Evolutionary conservation across 2,329 filamentous ascomycete genomes (phyloP), one percentile per base, ranked within the genome.

Genomic region (Aspergillus luchuensis): DNA sequence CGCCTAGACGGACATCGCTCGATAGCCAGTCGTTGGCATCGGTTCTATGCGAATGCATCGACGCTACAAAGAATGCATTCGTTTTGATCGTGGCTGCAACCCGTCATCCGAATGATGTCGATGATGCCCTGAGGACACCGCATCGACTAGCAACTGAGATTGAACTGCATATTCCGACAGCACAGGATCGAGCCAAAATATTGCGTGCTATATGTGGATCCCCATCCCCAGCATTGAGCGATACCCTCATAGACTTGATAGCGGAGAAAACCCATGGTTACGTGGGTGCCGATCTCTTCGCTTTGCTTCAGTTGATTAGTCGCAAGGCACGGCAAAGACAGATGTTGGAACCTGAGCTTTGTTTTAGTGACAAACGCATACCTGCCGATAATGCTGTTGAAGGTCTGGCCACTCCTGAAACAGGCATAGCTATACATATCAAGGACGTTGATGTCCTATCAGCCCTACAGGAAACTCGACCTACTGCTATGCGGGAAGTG

Each of bases 401-500:
- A 5, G 41, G 33, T 39, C 56, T 62, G 3, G 38, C 59, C 13
- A 47, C 60, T n/a, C 57, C 63, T 17, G 51, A 70, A 62, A 28
- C 49, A 64, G 25, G 62, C 64, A 49, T 69, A 60, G 58, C 65
- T 19, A 58, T 79, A 30, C 58, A 67, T 21, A 76, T 79, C 39
- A 63, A 65, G 25, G 76, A 78, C 52, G 49, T 61, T 5, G 78
- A 79, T 59, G 67, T 79, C 50, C 33, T 73, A 36, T 67, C 70
- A 41, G 91, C 92, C 1, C 81, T 94, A 38, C 82, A 85, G 39
- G 79, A 85, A 58, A 87, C 92, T n/a, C 84, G 86, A 10, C 92
- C 94, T 1, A 92, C 90, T 1, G 91, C 92, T 3, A 94, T 98
- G 86, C 88, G 91, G 66, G 92, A 96, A 71, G 88, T 97, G 58